Percentiles rank a stretch among this genome's conserved stretches.
Evolutionary conservation across 225 moss, liverwort and hornwort species (phyloP).

Genomic region (Asterella californica): DNA sequence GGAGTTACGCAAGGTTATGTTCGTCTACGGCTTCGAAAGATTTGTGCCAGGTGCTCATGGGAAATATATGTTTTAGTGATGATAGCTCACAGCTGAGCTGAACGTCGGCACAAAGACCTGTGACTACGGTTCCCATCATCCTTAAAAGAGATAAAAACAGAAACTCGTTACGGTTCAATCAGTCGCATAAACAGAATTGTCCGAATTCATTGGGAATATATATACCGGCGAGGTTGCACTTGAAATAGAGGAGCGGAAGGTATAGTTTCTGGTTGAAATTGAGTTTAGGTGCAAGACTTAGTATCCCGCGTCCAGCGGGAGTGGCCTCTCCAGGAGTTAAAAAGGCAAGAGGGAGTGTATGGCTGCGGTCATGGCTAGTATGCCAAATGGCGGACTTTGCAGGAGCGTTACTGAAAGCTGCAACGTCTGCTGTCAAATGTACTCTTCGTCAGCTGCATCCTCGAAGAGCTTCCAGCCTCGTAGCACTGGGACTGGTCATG

Average conservation of each 20-base stretch:
- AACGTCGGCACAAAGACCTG: not conserved
- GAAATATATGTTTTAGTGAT: not conserved
- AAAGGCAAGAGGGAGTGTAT: conserved; percentile 16
- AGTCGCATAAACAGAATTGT: no score
- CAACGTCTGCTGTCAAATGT: conserved; percentile 14
- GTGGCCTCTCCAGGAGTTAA: not conserved
- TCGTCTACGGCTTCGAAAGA: not conserved
- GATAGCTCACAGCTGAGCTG: not conserved
- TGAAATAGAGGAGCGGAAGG: not conserved
- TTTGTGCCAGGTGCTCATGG: not conserved
- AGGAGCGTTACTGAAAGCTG: conserved; percentile 24
- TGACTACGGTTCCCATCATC: no score
- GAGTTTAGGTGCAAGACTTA: not conserved
- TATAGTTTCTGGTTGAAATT: not conserved
- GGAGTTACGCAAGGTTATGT: not conserved
- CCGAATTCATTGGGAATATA: not conserved
- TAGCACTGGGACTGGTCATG: conserved; percentile 15
- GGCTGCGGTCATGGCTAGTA: conserved; percentile 26
- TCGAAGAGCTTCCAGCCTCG: conserved; percentile 21
- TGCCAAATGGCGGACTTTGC: conserved; percentile 26
- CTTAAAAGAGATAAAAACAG: no score
- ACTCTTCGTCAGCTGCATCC: conserved; percentile 11
- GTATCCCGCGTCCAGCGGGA: no score
- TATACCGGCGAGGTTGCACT: not conserved
- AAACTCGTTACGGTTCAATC: not conserved